Base-by-base conservation (phyloP, 2,329 filamentous ascomycete species). In the Verticillium albo-atrum region DNA sequence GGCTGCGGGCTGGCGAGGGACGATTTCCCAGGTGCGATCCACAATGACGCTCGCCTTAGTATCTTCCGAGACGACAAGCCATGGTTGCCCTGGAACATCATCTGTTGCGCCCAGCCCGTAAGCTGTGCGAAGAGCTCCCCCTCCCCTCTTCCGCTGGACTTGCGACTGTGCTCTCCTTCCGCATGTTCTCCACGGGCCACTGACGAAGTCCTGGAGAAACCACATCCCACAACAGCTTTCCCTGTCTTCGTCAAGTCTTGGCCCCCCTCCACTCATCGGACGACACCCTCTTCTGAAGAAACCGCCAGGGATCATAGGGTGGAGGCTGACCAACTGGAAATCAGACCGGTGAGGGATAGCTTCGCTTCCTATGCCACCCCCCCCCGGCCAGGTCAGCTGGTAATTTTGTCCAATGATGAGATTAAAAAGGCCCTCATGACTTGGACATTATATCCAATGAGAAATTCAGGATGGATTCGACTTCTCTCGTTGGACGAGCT, bases 311-410 rank as follows among this genome's bases (percentile, higher is more conserved):
- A 37, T 47, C 10, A 27, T 17, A n/a, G 10, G 15, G 4, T 57
- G 61, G 63, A 61, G 70, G 60, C 71, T 72, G 72, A 69, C 77
- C 77, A 79, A 77, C 76, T 74, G 75, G 76, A 79, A 75, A 68
- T 62, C 66, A 74, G 69, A 68, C 71, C 42, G 10, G 20, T 50
- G 20, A 26, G 42, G 20, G 42, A 50, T 50, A 23, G 20, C n/a
- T 25, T 23, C 42, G 34, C 20, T 50, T 25, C 10, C 20, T 9
- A 10, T 23, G 12, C 20, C 7, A 6, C 20, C 20, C 42, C 7
- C 17, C 20, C 9, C 60, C 50, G 54, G 59, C 54, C 47, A 56
- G 59, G 52, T 62, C 20, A 56, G 12, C 15, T 47, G 66, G 66
- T 64, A 68, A 74, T 75, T 73, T 70, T 75, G 75, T 70, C 77